Base-by-base conservation (phyloP, 768 basidiomycete genomes). In the Pulveroboletus sp. region DNA sequence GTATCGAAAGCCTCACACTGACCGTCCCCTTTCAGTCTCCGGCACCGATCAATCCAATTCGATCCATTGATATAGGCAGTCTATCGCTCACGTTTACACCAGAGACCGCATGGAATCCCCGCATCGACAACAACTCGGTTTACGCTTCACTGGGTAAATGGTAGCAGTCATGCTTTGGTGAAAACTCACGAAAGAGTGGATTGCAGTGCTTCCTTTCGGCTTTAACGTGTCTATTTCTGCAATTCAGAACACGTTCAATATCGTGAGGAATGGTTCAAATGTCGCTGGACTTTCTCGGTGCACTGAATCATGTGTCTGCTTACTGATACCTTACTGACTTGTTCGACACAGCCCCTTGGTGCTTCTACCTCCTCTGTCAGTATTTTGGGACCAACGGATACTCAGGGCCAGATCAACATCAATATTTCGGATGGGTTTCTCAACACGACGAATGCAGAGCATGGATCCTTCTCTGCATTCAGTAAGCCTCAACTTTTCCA, bases 151-250 rank as follows among this genome's bases (percentile, higher is more conserved):
- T 88, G 54, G 62, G 82, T 83, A 65, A 49, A 74, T 62, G 17
- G 21, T 28, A 17, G 27, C 50, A 11, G 10, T 33, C 30, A n/a
- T 48, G 6, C 17, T 47, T 13, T 42, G 27, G n/a, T n/a, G 28
- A 36, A 14, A 47, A 24, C 27, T 57, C 4, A 46, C 31, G 17
- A 41, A 50, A 50, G 31, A 38, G 3, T 46, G 43, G n/a, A 43
- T 36, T 47, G 39, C 51, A 84, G 84, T 76, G 54, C 67, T 89
- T 33, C 86, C 86, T 30, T 89, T 89, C 53, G 86, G 86, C 9
- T 89, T 89, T 64, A 68, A 68, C 26, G 8, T 86, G 15, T 68
- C 70, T 1, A 79, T 88, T 45, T 74, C 71, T 27, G 64, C 84
- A 51, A 86, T 89, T 30, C 69, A 78, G 60, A 88, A 89, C 57